Conservation (phyloP, 108 stramenopile species). For the Cafeteria roenbergensis region DNA sequence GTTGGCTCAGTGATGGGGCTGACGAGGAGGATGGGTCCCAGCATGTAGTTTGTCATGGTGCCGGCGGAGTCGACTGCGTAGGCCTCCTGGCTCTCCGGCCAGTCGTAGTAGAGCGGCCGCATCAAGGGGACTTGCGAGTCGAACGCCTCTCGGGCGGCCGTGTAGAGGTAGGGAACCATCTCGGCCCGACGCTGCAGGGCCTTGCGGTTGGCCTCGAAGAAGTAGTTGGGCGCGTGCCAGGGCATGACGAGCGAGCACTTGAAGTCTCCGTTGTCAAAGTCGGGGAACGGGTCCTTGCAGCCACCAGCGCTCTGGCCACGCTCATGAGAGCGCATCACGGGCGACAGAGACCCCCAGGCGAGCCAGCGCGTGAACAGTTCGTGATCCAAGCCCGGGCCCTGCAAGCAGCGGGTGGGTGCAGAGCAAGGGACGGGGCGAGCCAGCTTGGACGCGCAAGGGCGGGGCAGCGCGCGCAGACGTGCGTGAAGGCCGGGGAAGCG, state of each 20-base stretch:
- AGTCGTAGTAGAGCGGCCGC: slow-evolving; percentile 14
- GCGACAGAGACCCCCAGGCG: slow-evolving; percentile 4
- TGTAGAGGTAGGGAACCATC: slow-evolving; percentile 22
- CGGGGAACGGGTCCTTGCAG: background rate
- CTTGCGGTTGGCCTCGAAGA: background rate
- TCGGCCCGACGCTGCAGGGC: slow-evolving; percentile 1
- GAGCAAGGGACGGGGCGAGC: too few species aligned
- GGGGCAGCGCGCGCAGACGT: too few species aligned
- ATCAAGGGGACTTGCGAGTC: slow-evolving; percentile 8
- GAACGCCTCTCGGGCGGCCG: slow-evolving; percentile 1
- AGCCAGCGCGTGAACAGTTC: slow-evolving; percentile 20
- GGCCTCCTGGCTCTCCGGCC: slow-evolving; percentile 3
- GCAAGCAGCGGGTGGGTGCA: too few species aligned
- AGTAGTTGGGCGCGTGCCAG: slow-evolving; percentile 8
- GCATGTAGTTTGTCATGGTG: background rate
- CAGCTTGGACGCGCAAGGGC: too few species aligned
- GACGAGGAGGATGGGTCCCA: background rate
- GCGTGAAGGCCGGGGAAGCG: too few species aligned
- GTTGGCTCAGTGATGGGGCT: background rate
- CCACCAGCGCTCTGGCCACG: slow-evolving; percentile 19
- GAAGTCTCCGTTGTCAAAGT: background rate
- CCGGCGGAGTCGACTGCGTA: background rate
- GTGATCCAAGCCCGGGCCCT: slow-evolving; percentile 3
- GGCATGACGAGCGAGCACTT: background rate
- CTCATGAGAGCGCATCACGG: slow-evolving; percentile 12